Evolutionary conservation across 306 rosid genomes (phyloP).

Genomic region (Rubus parviflorus): DNA sequence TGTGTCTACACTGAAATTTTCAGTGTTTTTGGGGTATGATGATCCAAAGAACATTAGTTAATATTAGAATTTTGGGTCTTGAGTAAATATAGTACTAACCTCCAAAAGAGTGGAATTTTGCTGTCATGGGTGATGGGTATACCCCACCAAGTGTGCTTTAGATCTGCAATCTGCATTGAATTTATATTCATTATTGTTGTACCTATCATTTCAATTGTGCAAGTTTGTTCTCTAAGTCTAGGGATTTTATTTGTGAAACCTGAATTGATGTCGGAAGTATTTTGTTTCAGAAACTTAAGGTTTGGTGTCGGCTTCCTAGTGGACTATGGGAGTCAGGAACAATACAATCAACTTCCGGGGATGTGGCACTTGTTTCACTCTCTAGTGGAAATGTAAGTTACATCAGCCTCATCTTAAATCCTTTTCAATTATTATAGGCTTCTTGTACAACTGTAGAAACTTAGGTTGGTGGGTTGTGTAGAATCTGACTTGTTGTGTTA

Average conservation of each 20-base stretch:
- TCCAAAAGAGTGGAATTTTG: neutral
- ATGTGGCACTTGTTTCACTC: constrained; percentile 63
- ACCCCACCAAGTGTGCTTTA: constrained; percentile 18
- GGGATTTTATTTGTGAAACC: constrained; percentile 27
- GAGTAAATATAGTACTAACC: neutral
- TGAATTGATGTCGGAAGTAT: constrained; percentile 13
- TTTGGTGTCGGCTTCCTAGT: constrained; percentile 78
- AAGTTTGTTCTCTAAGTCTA: neutral
- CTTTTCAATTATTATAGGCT: constrained; percentile 1
- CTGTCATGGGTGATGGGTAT: neutral
- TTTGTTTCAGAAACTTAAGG: constrained; percentile 74
- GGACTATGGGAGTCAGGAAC: constrained; percentile 79
- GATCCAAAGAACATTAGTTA: neutral
- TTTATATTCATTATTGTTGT: neutral
- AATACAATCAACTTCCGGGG: constrained; percentile 76
- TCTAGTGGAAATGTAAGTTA: constrained; percentile 65
- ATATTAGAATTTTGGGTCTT: neutral
- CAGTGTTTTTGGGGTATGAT: constrained; percentile 9
- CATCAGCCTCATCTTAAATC: constrained; percentile 21
- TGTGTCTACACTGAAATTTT: neutral
- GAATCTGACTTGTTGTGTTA: constrained; percentile 27
- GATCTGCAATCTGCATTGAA: neutral
- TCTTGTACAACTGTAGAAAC: constrained; percentile 16
- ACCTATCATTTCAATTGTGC: neutral
- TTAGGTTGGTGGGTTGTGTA: constrained; percentile 29